phyloP scores from a whole-genome alignment of 1,139 yeast genomes.

The Kluyveromyces marxianus region DNA sequence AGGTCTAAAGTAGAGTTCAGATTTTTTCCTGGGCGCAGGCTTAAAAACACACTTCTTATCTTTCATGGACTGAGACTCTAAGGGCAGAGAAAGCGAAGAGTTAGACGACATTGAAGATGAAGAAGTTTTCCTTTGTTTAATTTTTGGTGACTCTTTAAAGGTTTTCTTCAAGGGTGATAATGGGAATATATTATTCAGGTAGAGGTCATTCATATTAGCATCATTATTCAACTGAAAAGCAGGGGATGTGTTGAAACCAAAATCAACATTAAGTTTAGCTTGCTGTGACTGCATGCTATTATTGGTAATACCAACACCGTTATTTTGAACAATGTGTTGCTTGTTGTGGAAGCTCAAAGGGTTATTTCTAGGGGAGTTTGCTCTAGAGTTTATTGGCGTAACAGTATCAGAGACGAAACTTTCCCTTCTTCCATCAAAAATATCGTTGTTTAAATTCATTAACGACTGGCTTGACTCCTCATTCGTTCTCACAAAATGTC shows the following conservation, averaged over 20 bases:
- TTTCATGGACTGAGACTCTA: background rate
- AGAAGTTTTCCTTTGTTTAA: background rate
- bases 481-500: too few relatives aligned
- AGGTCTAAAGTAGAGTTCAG: conserved; percentile 3
- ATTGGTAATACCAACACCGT: background rate
- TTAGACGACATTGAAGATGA: background rate
- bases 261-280: background rate
- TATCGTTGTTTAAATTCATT: background rate
- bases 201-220: background rate
- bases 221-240: background rate
- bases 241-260: background rate
- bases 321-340: too few relatives aligned
- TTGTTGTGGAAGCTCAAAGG: background rate
- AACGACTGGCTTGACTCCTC: background rate
- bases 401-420: conserved; percentile 4
- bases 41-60: conserved; percentile 2
- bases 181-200: background rate
- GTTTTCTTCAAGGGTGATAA: background rate
- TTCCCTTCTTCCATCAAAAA: conserved; percentile 1
- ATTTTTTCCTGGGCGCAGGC: conserved; percentile 4
- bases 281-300: background rate
- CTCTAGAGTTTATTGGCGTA: conserved; percentile 2
- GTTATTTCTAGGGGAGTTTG: conserved; percentile 1
- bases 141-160: background rate
- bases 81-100: background rate